Evolutionary conservation across 495 filamentous ascomycete genomes (phyloP), one percentile per base, ranked within the genome.

Genomic region (Tuber brumale): DNA sequence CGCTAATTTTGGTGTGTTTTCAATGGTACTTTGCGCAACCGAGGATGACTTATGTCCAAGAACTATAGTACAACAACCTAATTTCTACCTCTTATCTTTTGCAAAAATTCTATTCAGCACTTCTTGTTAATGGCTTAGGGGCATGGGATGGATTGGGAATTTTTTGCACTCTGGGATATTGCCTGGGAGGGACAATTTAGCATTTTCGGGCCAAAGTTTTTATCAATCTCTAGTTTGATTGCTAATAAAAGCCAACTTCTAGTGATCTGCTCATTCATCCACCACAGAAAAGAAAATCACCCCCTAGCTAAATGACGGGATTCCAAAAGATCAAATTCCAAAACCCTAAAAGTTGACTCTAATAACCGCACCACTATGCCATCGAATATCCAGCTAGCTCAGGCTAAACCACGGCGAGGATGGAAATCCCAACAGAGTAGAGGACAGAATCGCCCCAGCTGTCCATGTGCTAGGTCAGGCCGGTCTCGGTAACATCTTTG

Each of bases 391-490:
- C 21, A 7, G 1, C 21, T 9, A 51, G 46, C 21, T n/a, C 31
- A 19, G 27, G 19, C 72, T 71, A 74, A 35, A 42, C 61, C 2
- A 74, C 18, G 6, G 57, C 73, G 9, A 74, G 44, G 37, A 70
- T 70, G 12, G 73, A 74, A 12, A 18, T n/a, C 18, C 57, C 73
- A 7, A 61, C 57, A 37, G 21, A 71, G 39, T 4, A 45, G 18
- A 74, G 8, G 12, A 70, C 8, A 41, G 57, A 70, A 46, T 48
- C 16, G 8, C 27, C 0, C 73, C 73, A 74, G 18, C 57, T 74
- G 9, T 74, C 73, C 3, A 70, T 43, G 21, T 70, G 73, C 73
- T 41, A 74, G 39, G 61, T 74, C 37, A 74, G 69, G 19, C 73
- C 73, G 39, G 51, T 8, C 27, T 31, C 19, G 16, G 27, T 74